Conservation (phyloP, 768 basidiomycete species). For the Dentipellis sp. region DNA sequence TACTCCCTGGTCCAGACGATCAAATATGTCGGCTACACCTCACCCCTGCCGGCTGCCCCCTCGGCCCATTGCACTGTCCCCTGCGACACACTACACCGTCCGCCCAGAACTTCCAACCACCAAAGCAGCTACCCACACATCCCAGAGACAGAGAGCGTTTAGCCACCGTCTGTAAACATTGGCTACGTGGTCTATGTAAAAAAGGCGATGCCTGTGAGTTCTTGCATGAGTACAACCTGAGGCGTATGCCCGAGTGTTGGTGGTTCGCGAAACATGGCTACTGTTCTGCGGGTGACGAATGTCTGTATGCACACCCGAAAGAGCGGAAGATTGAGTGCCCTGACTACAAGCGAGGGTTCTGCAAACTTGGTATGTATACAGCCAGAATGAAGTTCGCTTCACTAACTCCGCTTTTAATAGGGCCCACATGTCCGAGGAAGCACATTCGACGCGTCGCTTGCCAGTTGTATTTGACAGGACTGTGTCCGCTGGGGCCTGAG, state of each 20-base stretch:
- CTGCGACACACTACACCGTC: conserved; percentile 88
- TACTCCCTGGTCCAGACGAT: conserved; percentile 46
- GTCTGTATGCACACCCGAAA: conserved; percentile 92
- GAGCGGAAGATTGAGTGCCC: conserved; percentile 89
- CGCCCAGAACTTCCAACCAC: conserved; percentile 80
- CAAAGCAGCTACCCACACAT: conserved; percentile 73
- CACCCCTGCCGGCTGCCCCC: conserved; percentile 77
- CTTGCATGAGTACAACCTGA: conserved; percentile 95
- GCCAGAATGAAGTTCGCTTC: too few relatives aligned
- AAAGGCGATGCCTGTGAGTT: conserved; percentile 98
- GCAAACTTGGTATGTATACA: conserved; percentile 65
- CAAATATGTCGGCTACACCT: conserved; percentile 88
- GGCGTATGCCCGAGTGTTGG: conserved; percentile 98
- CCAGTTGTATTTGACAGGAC: conserved; percentile 84
- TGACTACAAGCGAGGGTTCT: conserved; percentile 94
- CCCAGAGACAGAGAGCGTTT: conserved; percentile 77
- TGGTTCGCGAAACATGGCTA: conserved; percentile 98
- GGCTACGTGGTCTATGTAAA: conserved; percentile 95
- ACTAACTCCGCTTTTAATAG: conserved; percentile 28
- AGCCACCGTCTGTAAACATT: conserved; percentile 96
- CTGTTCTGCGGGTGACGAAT: conserved; percentile 95
- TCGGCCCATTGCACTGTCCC: conserved; percentile 88
- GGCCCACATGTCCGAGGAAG: conserved; percentile 83
- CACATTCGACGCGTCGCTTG: conserved; percentile 89
- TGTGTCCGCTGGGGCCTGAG: conserved; percentile 85